Evolutionary conservation across 2,329 filamentous ascomycete species (phyloP).

Genomic region (Cordyceps militaris): DNA sequence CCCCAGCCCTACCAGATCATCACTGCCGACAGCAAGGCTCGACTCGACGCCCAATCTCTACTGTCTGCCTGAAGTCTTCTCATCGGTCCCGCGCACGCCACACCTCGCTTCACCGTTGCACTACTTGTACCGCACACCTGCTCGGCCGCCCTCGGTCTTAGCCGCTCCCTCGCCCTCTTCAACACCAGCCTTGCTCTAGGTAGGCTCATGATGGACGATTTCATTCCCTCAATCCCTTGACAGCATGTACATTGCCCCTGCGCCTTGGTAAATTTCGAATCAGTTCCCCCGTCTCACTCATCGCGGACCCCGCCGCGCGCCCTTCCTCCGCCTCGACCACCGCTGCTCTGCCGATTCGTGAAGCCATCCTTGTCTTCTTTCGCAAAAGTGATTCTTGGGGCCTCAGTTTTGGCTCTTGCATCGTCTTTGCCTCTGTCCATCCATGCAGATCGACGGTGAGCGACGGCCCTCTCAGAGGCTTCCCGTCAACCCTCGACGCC

Average conservation of each 20-base stretch:
- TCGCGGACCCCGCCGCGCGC: neutral
- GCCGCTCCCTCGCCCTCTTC: neutral
- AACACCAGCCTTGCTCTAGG: constrained; percentile 5
- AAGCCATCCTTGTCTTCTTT: neutral
- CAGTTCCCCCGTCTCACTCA: neutral
- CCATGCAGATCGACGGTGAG: constrained; percentile 23
- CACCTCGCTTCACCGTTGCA: neutral
- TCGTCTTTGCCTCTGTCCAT: neutral
- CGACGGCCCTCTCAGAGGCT: constrained; percentile 30
- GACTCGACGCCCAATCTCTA: neutral
- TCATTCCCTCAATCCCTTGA: constrained; percentile 10
- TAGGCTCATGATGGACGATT: constrained; percentile 14
- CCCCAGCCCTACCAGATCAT: constrained; percentile 5
- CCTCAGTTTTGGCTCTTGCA: neutral
- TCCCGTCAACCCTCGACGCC: constrained; percentile 43
- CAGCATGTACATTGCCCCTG: constrained; percentile 10
- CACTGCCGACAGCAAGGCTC: neutral
- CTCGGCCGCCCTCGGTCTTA: constrained; percentile 2
- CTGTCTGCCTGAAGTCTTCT: neutral
- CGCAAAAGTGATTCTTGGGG: neutral
- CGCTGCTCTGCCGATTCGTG: too few species aligned
- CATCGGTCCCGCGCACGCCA: neutral
- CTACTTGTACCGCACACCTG: neutral
- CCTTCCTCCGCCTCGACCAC: neutral
- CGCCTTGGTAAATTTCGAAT: neutral